A percentile compares a stretch with the other conserved stretches of the same genome.
Evolutionary conservation across 2,329 filamentous ascomycete genomes (phyloP).

Genomic region (Emydomyces testavorans): DNA sequence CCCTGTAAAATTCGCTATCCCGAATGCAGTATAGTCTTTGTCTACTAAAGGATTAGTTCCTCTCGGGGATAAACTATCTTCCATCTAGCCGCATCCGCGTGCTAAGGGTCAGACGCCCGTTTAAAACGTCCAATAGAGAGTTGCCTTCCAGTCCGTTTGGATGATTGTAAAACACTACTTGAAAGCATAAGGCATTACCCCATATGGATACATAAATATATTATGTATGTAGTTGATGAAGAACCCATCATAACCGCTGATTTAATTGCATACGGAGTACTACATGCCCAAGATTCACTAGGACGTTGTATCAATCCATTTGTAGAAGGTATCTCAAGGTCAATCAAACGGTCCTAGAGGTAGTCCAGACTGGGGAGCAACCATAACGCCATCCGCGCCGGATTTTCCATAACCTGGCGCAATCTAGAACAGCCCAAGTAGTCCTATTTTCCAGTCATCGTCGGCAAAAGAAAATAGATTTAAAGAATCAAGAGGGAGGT

Average conservation of each 20-base stretch:
- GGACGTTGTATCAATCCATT: not conserved
- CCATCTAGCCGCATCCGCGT: not conserved
- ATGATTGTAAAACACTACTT: too few relatives aligned
- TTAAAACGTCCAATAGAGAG: not conserved
- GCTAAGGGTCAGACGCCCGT: not conserved
- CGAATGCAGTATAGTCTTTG: not conserved
- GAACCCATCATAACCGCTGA: too few relatives aligned
- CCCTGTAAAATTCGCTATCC: conserved; percentile 12
- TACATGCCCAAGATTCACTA: not conserved
- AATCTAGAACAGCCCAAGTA: conserved; percentile 29
- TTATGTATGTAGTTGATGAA: not conserved
- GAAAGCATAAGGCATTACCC: too few relatives aligned
- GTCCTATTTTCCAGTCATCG: conserved; percentile 13
- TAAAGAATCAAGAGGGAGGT: conserved; percentile 21
- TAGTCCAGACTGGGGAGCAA: conserved; percentile 13
- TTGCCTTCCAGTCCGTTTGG: not conserved
- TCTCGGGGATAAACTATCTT: not conserved
- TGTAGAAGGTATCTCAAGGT: conserved; percentile 4
- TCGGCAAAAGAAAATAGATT: conserved; percentile 21
- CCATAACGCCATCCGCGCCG: conserved; percentile 34
- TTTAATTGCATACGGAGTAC: not conserved
- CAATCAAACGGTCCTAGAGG: not conserved
- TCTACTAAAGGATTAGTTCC: not conserved
- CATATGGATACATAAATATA: not conserved
- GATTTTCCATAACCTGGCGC: conserved; percentile 35